phyloP scores from a whole-genome alignment of 345 rosid genomes.

The Carallia brachiata region DNA sequence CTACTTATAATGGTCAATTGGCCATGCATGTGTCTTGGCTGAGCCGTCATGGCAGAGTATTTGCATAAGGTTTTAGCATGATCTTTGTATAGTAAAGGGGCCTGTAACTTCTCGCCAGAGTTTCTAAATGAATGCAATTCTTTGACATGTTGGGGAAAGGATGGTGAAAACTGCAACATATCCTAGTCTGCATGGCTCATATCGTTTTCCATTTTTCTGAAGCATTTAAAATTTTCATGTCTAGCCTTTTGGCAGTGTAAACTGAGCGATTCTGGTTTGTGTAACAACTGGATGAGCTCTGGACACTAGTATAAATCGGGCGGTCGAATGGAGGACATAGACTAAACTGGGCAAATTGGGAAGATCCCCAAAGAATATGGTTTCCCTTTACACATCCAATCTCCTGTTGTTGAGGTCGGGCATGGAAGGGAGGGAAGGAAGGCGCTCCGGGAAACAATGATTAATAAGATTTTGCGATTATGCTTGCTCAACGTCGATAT shows the following conservation, averaged over 20 bases:
- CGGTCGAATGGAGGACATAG: too few relatives aligned
- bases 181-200: not conserved
- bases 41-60: not conserved
- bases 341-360: too few relatives aligned
- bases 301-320: too few relatives aligned
- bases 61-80: slow-evolving; percentile 11
- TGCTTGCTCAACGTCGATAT: slow-evolving; percentile 30
- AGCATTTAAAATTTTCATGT: not conserved
- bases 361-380: too few relatives aligned
- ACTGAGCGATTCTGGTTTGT: not conserved
- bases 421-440: too few relatives aligned
- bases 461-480: too few relatives aligned
- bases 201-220: not conserved
- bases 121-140: slow-evolving; percentile 12
- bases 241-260: not conserved
- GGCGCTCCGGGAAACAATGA: too few relatives aligned
- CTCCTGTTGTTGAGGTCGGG: too few relatives aligned
- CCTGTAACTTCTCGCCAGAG: slow-evolving; percentile 4
- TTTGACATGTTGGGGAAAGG: slow-evolving; percentile 5
- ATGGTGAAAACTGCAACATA: slow-evolving; percentile 8
- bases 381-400: too few relatives aligned
- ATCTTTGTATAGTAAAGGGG: slow-evolving; percentile 4
- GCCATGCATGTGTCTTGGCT: not conserved
- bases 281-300: too few relatives aligned
- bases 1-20: not conserved